phyloP scores from a whole-genome alignment of 2,329 filamentous ascomycete genomes.

The Xylaria sp. region DNA sequence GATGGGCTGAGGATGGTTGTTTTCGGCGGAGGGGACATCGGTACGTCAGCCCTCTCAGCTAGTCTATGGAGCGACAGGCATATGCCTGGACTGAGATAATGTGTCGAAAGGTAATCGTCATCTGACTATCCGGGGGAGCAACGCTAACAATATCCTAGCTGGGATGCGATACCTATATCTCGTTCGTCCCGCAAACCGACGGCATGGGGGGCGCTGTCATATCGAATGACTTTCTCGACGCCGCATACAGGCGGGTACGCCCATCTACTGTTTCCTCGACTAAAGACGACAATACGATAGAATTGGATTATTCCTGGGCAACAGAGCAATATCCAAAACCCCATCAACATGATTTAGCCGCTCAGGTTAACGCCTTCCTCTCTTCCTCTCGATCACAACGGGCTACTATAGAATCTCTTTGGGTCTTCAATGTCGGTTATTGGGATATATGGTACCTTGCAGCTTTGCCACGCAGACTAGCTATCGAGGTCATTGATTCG shows the following conservation, averaged over 20 bases:
- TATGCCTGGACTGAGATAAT: constrained; percentile 54
- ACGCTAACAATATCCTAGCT: constrained; percentile 46
- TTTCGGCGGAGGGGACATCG: constrained; percentile 57
- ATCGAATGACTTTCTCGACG: constrained; percentile 60
- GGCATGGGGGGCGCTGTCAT: constrained; percentile 62
- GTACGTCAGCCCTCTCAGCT: constrained; percentile 44
- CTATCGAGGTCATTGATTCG: constrained; percentile 46
- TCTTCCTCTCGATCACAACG: constrained; percentile 42
- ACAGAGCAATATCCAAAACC: constrained; percentile 50
- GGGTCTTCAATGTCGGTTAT: constrained; percentile 59
- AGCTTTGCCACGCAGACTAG: constrained; percentile 49
- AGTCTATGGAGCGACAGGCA: constrained; percentile 16
- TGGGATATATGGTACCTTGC: constrained; percentile 62
- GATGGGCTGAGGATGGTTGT: constrained; percentile 55
- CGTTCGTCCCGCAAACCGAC: constrained; percentile 49
- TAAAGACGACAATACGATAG: background rate
- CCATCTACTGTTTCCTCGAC: background rate
- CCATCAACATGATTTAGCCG: constrained; percentile 48
- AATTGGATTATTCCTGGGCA: constrained; percentile 51
- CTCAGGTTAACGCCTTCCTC: constrained; percentile 55
- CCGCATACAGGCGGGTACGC: constrained; percentile 45
- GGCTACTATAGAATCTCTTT: constrained; percentile 55
- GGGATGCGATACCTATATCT: constrained; percentile 52
- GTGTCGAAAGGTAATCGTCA: constrained; percentile 51
- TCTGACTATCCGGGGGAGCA: background rate